These are phyloP conservation scores for Singerocomus inundabilis DNA, from an alignment of 1,284 basidiomycete genomes.

Conservation along the genomic window DNA sequence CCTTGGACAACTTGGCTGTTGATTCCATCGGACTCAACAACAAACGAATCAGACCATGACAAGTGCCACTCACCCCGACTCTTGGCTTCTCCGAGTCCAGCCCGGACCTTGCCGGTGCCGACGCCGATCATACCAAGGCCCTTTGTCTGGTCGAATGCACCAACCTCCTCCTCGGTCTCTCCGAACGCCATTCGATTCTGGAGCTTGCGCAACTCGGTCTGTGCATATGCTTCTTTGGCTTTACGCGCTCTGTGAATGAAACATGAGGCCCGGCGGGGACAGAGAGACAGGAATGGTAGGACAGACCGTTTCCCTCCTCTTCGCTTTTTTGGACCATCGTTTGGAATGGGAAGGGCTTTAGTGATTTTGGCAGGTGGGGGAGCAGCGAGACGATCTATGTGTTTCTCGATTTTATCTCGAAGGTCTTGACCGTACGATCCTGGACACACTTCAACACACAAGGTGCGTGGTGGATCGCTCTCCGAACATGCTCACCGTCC, in stretches of 20 bases:
- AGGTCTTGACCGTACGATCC: constrained; percentile 80
- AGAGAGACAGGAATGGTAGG: neutral
- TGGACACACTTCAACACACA: constrained; percentile 29
- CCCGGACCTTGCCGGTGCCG: constrained; percentile 84
- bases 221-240: constrained; percentile 95
- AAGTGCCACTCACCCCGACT: constrained; percentile 66
- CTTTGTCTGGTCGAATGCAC: constrained; percentile 94
- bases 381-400: constrained; percentile 89
- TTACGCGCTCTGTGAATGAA: constrained; percentile 74
- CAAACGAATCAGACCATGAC: neutral
- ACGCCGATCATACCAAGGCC: constrained; percentile 96
- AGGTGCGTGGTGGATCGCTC: neutral
- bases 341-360: constrained; percentile 95
- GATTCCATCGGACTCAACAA: constrained; percentile 9
- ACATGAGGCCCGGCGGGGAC: constrained; percentile 1
- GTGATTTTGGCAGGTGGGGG: constrained; percentile 93
- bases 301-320: constrained; percentile 89
- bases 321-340: constrained; percentile 93
- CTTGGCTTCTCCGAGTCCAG: constrained; percentile 81
- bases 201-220: constrained; percentile 94
- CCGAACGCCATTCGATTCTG: constrained; percentile 98
- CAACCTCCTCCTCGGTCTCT: constrained; percentile 93
- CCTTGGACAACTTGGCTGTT: constrained; percentile 93
- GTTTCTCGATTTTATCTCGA: constrained; percentile 85
- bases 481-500: constrained; percentile 55